A percentile compares a stretch with the other conserved stretches of the same genome.
phyloP scores from a whole-genome alignment of 495 filamentous ascomycete genomes.

The Parathielavia hyrcaniae region DNA sequence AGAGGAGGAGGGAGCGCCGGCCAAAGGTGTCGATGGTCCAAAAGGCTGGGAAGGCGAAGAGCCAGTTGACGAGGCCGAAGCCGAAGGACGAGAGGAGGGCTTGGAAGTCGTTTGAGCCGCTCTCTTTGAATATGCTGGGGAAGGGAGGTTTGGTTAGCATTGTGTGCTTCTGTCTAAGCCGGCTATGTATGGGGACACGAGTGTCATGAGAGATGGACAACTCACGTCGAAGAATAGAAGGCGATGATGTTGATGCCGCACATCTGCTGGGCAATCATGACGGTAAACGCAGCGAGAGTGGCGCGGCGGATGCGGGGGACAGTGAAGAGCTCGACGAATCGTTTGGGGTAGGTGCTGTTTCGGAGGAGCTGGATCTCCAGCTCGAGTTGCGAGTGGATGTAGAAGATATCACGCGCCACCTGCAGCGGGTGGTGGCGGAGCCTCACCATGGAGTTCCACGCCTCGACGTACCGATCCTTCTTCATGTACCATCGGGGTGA shows the following conservation, averaged over 20 bases:
- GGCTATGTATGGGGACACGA: conserved; percentile 44
- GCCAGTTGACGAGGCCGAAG: conserved; percentile 74
- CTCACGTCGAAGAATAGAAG: conserved; percentile 67
- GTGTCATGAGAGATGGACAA: not conserved
- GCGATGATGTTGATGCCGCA: conserved; percentile 80
- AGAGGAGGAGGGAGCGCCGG: conserved; percentile 66
- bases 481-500: conserved; percentile 59
- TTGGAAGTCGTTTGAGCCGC: conserved; percentile 50
- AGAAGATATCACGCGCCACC: conserved; percentile 71
- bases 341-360: conserved; percentile 42
- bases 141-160: too few relatives aligned
- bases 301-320: conserved; percentile 57
- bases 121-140: conserved; percentile 33
- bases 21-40: conserved; percentile 84
- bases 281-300: conserved; percentile 54
- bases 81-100: conserved; percentile 71
- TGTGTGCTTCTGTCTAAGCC: not conserved
- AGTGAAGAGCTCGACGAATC: conserved; percentile 54
- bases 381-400: conserved; percentile 55
- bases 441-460: conserved; percentile 53
- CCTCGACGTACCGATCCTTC: conserved; percentile 56
- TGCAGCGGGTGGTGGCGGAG: conserved; percentile 62
- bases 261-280: conserved; percentile 81
- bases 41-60: conserved; percentile 78
- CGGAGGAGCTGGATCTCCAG: conserved; percentile 36